Base-by-base conservation (phyloP, 805 yeast species). In the Hanseniaspora thailandica region DNA sequence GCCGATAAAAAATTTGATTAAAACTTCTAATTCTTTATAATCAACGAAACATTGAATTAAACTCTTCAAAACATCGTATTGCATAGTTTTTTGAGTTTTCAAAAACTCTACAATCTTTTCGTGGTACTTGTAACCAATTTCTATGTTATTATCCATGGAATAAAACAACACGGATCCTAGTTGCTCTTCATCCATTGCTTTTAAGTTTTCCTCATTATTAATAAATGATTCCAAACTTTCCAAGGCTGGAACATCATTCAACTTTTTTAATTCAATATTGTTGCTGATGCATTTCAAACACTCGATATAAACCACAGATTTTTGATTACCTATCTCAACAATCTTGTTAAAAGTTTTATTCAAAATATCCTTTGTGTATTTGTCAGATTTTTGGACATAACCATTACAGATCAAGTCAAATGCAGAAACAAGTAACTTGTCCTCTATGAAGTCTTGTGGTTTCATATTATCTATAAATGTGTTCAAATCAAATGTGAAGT, bases 91-190 rank as follows among this genome's bases (percentile, higher is more conserved):
- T 22, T 38, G 41, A 13, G 13, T 25, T 19, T 19, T 43, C 8
- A 43, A 28, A 4, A 30, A 28, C 10, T 17, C n/a, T 10, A 43
- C 13, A 7, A 50, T 50, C 12, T 50, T 26, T 17, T 43, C 47
- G n/a, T 43, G 26, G 19, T 43, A 50, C 28, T 50, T 50, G 31
- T 50, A 43, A 26, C 47, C 54, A 15, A 50, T 28, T 43, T 50
- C 47, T 31, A 50, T 50, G 35, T 50, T 50, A 23, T 50, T 50
- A 7, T 20, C 36, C 38, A 50, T 26, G 2, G 40, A 43, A 4
- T 26, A 17, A 7, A 43, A 8, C 13, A 41, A 43, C 3, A 47
- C 45, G 13, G 23, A 35, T 3, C 34, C 34, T 39, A 23, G 34
- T 33, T 48, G 26, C 17, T 6, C n/a, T 4, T 33, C 26, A 40